These are phyloP conservation scores for Termitomyces sp. DNA, from an alignment of 768 basidiomycete genomes.

Conservation along the genomic window DNA sequence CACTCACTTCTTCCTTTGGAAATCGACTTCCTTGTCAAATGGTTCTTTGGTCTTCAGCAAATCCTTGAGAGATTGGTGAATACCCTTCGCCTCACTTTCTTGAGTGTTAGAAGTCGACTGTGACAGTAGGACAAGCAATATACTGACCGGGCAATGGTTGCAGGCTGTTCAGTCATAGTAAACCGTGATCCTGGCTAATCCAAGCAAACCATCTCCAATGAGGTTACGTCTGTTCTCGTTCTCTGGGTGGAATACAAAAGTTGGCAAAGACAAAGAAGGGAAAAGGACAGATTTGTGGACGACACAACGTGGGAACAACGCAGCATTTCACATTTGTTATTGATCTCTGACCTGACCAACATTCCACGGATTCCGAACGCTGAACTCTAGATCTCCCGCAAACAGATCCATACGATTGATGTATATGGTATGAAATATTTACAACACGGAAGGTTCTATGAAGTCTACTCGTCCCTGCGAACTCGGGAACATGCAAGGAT, in stretches of 20 bases:
- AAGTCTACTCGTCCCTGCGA: neutral
- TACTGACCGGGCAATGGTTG: slow-evolving; percentile 42
- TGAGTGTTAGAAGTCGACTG: slow-evolving; percentile 13
- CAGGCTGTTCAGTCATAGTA: slow-evolving; percentile 43
- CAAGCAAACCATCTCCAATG: slow-evolving; percentile 31
- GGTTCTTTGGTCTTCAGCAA: slow-evolving; percentile 70
- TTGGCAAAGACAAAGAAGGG: slow-evolving; percentile 8
- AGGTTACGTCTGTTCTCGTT: slow-evolving; percentile 5
- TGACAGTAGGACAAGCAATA: slow-evolving; percentile 17
- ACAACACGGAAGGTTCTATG: neutral
- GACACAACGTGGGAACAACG: slow-evolving; percentile 22
- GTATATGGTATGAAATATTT: neutral
- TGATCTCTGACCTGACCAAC: neutral
- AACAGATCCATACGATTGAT: neutral
- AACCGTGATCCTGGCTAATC: slow-evolving; percentile 21
- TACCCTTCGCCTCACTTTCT: slow-evolving; percentile 75
- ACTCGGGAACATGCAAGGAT: no score
- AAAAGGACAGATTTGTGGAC: slow-evolving; percentile 11
- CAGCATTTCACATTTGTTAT: slow-evolving; percentile 1
- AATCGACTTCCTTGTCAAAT: slow-evolving; percentile 85
- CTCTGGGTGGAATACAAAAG: slow-evolving; percentile 3
- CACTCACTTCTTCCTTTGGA: slow-evolving; percentile 80
- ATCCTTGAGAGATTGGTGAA: slow-evolving; percentile 74
- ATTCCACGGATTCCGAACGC: neutral
- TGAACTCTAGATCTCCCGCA: neutral